phyloP scores from a whole-genome alignment of 306 rosid species.

The Erythrophleum fordii region DNA sequence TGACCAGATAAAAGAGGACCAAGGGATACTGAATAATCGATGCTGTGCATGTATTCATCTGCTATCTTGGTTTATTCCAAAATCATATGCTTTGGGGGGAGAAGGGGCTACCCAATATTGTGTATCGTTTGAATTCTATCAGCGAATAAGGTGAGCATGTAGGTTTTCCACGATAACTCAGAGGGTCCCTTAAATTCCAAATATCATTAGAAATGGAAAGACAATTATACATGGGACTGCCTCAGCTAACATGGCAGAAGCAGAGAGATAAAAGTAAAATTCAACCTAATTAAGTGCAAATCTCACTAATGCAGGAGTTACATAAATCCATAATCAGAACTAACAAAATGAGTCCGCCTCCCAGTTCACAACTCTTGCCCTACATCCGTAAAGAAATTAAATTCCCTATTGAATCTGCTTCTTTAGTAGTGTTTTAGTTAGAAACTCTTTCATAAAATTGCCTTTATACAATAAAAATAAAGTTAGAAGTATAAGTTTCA shows the following conservation, averaged over 20 bases:
- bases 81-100: neutral
- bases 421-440: too few relatives aligned
- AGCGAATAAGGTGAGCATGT: neutral
- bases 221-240: neutral
- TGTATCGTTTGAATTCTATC: neutral
- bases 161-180: neutral
- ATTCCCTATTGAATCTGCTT: too few relatives aligned
- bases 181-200: neutral
- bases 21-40: too few relatives aligned
- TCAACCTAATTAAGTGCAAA: neutral
- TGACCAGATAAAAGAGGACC: too few relatives aligned
- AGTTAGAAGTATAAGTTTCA: too few relatives aligned
- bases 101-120: neutral
- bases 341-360: slow-evolving; percentile 79
- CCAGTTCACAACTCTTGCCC: slow-evolving; percentile 92
- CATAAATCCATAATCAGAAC: slow-evolving; percentile 68
- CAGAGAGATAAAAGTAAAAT: neutral
- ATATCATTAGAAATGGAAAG: slow-evolving; percentile 11
- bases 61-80: neutral
- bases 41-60: too few relatives aligned
- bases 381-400: slow-evolving; percentile 23
- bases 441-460: too few relatives aligned
- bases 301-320: neutral
- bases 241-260: neutral
- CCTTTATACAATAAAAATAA: too few relatives aligned